Conservation (phyloP, 78 protist species). For the Dictyostelium citrinum region DNA sequence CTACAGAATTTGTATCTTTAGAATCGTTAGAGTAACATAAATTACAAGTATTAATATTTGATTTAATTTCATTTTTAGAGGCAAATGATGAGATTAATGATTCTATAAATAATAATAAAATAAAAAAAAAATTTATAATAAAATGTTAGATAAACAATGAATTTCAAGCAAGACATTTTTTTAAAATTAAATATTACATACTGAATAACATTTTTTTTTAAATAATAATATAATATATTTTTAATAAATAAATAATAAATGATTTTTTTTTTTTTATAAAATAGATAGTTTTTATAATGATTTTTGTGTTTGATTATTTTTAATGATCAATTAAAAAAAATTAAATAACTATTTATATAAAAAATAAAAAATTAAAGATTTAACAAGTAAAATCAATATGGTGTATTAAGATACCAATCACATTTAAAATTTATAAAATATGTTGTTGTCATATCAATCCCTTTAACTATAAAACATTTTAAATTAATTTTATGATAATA, state of each 20-base stretch:
- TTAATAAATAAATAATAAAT: too few species aligned
- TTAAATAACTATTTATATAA: background rate
- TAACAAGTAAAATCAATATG: background rate
- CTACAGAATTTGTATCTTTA: background rate
- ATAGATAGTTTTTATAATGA: background rate
- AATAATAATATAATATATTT: too few species aligned
- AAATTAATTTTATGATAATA: background rate
- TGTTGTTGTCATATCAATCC: slow-evolving; percentile 4
- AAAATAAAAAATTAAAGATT: background rate
- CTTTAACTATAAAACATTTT: background rate
- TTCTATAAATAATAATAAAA: background rate
- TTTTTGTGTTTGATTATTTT: background rate
- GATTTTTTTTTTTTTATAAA: background rate
- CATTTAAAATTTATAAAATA: background rate
- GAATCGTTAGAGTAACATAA: background rate
- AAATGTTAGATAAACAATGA: too few species aligned
- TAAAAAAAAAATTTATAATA: too few species aligned
- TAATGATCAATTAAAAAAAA: background rate
- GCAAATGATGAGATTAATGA: background rate
- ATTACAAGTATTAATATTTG: background rate
- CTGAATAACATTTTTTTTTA: background rate
- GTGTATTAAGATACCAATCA: background rate
- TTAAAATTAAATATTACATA: too few species aligned
- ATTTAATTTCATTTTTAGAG: background rate
- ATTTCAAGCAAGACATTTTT: too few species aligned